These are phyloP conservation scores for Melampsora americana DNA, from an alignment of 1,284 basidiomycete genomes.

Conservation along the genomic window DNA sequence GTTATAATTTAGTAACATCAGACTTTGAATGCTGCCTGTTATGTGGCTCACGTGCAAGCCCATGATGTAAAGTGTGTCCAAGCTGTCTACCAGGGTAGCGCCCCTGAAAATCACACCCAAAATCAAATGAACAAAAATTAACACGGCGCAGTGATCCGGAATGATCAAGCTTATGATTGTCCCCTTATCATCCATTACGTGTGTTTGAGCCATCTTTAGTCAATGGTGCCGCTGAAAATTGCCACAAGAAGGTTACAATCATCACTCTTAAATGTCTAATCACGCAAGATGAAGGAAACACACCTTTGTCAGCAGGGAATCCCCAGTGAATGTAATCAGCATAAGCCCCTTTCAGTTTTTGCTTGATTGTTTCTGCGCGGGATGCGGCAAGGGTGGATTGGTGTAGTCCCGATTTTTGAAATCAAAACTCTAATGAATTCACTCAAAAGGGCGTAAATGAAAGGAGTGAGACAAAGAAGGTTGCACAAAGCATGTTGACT, in stretches of 20 bases:
- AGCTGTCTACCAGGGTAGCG: slow-evolving; percentile 27
- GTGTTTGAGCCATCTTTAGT: slow-evolving; percentile 27
- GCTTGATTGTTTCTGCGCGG: slow-evolving; percentile 22
- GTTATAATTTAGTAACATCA: neutral
- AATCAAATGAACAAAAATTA: no score
- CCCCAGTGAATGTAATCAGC: slow-evolving; percentile 32
- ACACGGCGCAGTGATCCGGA: neutral
- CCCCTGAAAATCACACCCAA: slow-evolving; percentile 1
- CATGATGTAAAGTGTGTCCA: slow-evolving; percentile 40
- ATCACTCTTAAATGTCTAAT: neutral
- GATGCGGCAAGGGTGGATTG: slow-evolving; percentile 21
- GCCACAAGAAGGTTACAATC: neutral
- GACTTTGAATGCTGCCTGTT: no score
- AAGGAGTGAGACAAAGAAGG: neutral
- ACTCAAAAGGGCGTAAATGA: neutral
- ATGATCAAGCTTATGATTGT: neutral
- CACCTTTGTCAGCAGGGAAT: slow-evolving; percentile 35
- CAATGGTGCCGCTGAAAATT: slow-evolving; percentile 19
- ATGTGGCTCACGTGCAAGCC: slow-evolving; percentile 15
- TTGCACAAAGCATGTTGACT: neutral
- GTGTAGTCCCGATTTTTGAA: slow-evolving; percentile 12
- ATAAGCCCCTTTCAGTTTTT: slow-evolving; percentile 18
- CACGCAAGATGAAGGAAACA: neutral
- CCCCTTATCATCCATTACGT: slow-evolving; percentile 35
- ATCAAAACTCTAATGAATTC: neutral